phyloP scores from a whole-genome alignment of 2,329 filamentous ascomycete genomes.

The Blumeria hordei region DNA sequence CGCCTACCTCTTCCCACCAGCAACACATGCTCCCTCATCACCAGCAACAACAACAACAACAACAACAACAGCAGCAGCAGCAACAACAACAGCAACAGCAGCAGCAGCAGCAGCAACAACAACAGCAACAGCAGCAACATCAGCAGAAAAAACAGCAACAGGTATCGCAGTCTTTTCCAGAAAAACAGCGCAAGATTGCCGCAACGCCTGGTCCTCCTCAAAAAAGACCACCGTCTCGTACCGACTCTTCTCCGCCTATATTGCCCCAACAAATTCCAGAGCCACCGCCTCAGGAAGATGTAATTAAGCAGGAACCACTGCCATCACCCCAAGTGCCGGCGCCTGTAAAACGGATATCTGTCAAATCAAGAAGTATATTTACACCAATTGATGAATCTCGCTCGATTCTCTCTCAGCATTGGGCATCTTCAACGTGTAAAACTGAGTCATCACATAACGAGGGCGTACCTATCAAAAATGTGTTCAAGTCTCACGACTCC shows the following conservation, averaged over 20 bases:
- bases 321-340: slow-evolving; percentile 27
- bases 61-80: slow-evolving; percentile 20
- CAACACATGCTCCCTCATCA: not conserved
- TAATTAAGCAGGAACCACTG: slow-evolving; percentile 21
- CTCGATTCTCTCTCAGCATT: slow-evolving; percentile 69
- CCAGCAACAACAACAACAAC: slow-evolving; percentile 16
- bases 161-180: slow-evolving; percentile 44
- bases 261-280: slow-evolving; percentile 32
- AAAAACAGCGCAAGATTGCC: slow-evolving; percentile 52
- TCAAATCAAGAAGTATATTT: slow-evolving; percentile 54
- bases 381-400: slow-evolving; percentile 88
- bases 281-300: slow-evolving; percentile 18
- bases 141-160: slow-evolving; percentile 20
- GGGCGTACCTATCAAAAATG: not conserved
- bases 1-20: slow-evolving; percentile 11
- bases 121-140: slow-evolving; percentile 15
- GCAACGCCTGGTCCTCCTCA: slow-evolving; percentile 48
- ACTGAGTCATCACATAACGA: slow-evolving; percentile 13
- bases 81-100: slow-evolving; percentile 24
- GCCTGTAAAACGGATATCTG: slow-evolving; percentile 24
- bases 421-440: slow-evolving; percentile 34
- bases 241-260: slow-evolving; percentile 26
- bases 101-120: slow-evolving; percentile 17
- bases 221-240: slow-evolving; percentile 24
- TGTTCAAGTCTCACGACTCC: slow-evolving; percentile 39